These are phyloP conservation scores for Plasmopara viticola DNA, from an alignment of 352 stramenopile genomes.

Conservation along the genomic window DNA sequence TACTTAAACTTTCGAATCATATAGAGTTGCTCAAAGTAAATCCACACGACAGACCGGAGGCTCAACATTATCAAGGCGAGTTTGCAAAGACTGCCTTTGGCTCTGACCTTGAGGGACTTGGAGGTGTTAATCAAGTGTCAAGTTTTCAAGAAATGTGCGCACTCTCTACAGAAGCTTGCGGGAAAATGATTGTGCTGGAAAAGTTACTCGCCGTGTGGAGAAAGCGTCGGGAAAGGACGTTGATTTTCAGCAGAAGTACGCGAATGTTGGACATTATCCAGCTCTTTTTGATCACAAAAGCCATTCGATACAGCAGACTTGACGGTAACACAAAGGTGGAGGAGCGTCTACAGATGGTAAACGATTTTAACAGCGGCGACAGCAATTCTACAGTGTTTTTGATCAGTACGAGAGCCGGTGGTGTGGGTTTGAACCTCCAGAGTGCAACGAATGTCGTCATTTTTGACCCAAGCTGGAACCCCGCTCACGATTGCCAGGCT, in stretches of 20 bases:
- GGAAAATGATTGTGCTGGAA: conserved; percentile 76
- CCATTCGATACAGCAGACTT: conserved; percentile 50
- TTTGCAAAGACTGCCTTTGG: conserved; percentile 63
- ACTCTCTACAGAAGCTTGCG: conserved; percentile 65
- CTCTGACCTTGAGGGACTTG: conserved; percentile 41
- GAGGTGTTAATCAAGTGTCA: conserved; percentile 50
- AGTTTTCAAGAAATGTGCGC: conserved; percentile 49
- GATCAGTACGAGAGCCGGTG: conserved; percentile 73
- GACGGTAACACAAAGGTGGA: conserved; percentile 74
- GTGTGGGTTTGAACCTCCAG: conserved; percentile 69
- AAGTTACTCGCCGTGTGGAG: conserved; percentile 63
- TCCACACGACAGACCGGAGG: conserved; percentile 34
- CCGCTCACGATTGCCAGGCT: conserved; percentile 76
- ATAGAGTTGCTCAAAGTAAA: conserved; percentile 78
- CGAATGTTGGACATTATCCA: conserved; percentile 80
- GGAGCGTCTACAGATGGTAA: conserved; percentile 64
- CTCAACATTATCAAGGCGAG: conserved; percentile 46
- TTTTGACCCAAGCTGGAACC: conserved; percentile 86
- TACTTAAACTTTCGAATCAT: conserved; percentile 77
- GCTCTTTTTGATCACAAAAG: conserved; percentile 65
- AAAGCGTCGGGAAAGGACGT: conserved; percentile 52
- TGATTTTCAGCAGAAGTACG: conserved; percentile 74
- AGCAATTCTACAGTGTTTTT: conserved; percentile 63
- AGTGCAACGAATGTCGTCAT: conserved; percentile 82
- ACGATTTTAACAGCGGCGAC: conserved; percentile 57